Percentiles rank a stretch among this genome's conserved stretches.
These are phyloP conservation scores for Phytophthora colocasiae DNA, from an alignment of 352 stramenopile genomes.

Conservation along the genomic window DNA sequence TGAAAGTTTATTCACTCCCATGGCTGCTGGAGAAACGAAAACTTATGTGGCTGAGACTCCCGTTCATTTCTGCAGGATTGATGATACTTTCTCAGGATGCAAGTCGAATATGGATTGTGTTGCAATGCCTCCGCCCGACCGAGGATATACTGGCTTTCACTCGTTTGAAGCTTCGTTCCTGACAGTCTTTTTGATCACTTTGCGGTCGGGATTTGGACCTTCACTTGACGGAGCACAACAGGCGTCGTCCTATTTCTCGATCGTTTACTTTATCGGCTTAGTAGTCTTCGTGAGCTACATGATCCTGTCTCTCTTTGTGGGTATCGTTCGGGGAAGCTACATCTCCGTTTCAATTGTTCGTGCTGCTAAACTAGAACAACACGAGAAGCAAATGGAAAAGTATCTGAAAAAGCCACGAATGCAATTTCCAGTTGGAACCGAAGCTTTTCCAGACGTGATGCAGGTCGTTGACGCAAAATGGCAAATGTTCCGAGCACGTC, in stretches of 20 bases:
- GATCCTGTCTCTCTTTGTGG: constrained; percentile 84
- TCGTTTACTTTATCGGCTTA: constrained; percentile 83
- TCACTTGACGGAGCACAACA: constrained; percentile 77
- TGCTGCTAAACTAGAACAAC: constrained; percentile 37
- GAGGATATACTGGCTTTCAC: constrained; percentile 83
- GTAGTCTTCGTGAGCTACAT: constrained; percentile 89
- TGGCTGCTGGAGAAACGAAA: constrained; percentile 17
- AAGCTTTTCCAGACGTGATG: constrained; percentile 69
- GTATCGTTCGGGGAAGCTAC: constrained; percentile 85
- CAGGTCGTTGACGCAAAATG: constrained; percentile 51
- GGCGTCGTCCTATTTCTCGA: constrained; percentile 73
- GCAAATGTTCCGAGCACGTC: constrained; percentile 25
- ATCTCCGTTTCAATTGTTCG: constrained; percentile 69
- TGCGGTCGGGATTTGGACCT: constrained; percentile 81
- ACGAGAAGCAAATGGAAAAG: constrained; percentile 32
- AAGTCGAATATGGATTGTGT: constrained; percentile 60
- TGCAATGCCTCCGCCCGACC: constrained; percentile 65
- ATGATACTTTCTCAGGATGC: constrained; percentile 28
- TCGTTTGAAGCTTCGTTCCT: constrained; percentile 86
- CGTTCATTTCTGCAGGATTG: constrained; percentile 57
- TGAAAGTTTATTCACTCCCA: constrained; percentile 25
- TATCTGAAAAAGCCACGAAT: constrained; percentile 63
- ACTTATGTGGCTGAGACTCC: constrained; percentile 65
- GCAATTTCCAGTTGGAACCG: constrained; percentile 62
- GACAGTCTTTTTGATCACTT: constrained; percentile 81